phyloP scores from a whole-genome alignment of 768 basidiomycete species.

The Pleurotus eryngii region DNA sequence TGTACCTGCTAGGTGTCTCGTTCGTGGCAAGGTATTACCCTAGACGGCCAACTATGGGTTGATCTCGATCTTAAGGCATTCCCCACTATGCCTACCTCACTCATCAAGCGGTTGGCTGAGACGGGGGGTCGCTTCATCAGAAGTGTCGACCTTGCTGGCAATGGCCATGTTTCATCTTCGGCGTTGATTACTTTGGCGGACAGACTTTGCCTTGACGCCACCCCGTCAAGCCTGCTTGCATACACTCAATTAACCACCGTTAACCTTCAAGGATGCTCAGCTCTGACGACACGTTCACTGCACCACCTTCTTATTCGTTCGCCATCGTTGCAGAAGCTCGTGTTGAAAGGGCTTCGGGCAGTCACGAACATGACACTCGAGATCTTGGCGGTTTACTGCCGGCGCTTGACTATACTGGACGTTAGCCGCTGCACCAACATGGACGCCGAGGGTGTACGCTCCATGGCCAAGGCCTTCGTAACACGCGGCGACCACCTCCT shows the following conservation, averaged over 20 bases:
- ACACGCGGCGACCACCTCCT: conserved; percentile 44
- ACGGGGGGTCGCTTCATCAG: conserved; percentile 63
- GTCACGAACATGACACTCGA: conserved; percentile 77
- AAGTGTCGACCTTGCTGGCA: conserved; percentile 61
- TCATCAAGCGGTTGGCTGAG: conserved; percentile 51
- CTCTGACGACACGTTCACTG: conserved; percentile 62
- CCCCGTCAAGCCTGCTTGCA: conserved; percentile 27
- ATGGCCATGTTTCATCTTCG: conserved; percentile 45
- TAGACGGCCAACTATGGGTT: conserved; percentile 87
- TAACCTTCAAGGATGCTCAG: conserved; percentile 70
- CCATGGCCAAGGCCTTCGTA: conserved; percentile 41
- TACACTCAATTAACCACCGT: conserved; percentile 69
- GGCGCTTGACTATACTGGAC: conserved; percentile 57
- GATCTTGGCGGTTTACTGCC: conserved; percentile 57
- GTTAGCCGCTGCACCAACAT: conserved; percentile 70
- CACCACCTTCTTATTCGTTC: conserved; percentile 68
- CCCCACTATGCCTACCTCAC: conserved; percentile 47
- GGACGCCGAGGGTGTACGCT: conserved; percentile 58
- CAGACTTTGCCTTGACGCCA: conserved; percentile 45
- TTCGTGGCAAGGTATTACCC: conserved; percentile 68
- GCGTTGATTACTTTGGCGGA: conserved; percentile 52
- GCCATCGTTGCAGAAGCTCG: conserved; percentile 52
- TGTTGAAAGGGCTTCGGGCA: conserved; percentile 62
- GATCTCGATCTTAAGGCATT: conserved; percentile 61
- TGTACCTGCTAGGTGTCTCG: conserved; percentile 60